These are phyloP conservation scores for Tricholomella constricta DNA, from an alignment of 768 basidiomycete genomes.

Conservation along the genomic window DNA sequence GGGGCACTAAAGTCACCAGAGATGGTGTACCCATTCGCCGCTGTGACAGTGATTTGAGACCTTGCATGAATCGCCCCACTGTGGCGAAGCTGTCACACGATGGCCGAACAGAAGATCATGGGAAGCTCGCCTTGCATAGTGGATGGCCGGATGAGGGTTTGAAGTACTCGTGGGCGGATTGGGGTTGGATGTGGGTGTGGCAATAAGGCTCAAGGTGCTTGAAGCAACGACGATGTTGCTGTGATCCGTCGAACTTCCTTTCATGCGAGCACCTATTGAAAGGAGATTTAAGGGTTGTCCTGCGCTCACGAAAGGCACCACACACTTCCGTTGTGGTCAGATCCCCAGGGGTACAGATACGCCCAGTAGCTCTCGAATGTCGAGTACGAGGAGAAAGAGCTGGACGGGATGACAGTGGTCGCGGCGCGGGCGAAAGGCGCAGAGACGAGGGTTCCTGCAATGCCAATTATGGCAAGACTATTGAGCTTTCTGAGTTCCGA, in stretches of 20 bases:
- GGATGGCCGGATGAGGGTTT: constrained; percentile 44
- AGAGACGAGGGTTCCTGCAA: constrained; percentile 12
- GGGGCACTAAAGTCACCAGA: constrained; percentile 46
- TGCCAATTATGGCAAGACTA: constrained; percentile 4
- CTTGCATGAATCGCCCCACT: constrained; percentile 45
- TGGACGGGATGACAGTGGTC: constrained; percentile 42
- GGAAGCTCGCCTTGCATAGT: constrained; percentile 37
- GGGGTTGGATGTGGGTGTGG: constrained; percentile 41
- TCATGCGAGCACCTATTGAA: constrained; percentile 42
- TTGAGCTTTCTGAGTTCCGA: constrained; percentile 3
- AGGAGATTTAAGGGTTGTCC: not conserved
- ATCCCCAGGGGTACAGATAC: constrained; percentile 49
- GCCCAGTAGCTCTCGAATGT: constrained; percentile 42
- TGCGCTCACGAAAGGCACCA: not conserved
- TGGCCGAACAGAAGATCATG: not conserved
- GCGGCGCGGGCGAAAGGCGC: constrained; percentile 24
- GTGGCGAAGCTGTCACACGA: not conserved
- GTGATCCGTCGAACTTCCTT: constrained; percentile 42
- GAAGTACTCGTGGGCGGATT: constrained; percentile 41
- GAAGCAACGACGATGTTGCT: constrained; percentile 38
- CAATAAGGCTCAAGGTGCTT: constrained; percentile 41
- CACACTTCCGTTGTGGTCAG: constrained; percentile 48
- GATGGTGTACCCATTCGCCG: constrained; percentile 36
- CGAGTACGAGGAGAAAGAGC: constrained; percentile 40
- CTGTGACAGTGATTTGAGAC: constrained; percentile 42